Evolutionary conservation across 2,329 filamentous ascomycete genomes (phyloP), one percentile per base, ranked within the genome.

Genomic region (Sporothrix schenckii): DNA sequence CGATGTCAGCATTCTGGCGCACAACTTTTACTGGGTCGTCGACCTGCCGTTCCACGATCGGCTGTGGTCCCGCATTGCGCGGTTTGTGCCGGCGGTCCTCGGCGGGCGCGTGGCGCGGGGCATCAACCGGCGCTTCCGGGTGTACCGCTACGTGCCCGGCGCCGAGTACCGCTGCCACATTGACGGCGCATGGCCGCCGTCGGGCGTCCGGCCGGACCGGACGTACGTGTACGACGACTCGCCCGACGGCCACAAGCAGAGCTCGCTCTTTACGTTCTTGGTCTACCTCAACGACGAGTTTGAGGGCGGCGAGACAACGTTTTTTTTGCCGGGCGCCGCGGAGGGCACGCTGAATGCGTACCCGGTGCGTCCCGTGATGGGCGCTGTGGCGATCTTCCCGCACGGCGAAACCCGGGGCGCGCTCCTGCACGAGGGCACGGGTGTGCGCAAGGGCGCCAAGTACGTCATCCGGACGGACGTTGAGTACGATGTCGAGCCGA

Each of bases 1-100:
- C 19, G 88, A 90, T 68, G 83, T 83, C 30, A 90, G 88, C 75
- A 84, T 91, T 61, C 78, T 91, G 0, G 89, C 89, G 0, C 89
- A 92, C 80, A 92, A 91, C 77, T 91, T 92, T 74, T 91, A 91
- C 80, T 92, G 89, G 89, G 82, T 92, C 10, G 83, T 88, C 14
- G 89, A 92, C 74, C 81, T 82, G 27, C 81, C 83, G 0, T 91
- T 91, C 77, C 86, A 89, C 75, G 84, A 89, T 70, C 83, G 80
- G 16, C 81, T 92, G 1, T 92, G 89, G 89, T 78, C 80, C 0
- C 84, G 89, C 16, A 85, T 92, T 2, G 79, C 83, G 2, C 79
- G 83, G 0, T 88, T 87, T 63, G 84, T 92, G 0, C 89, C 90
- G 0, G 76, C 80, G 0, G 78, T 79, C 0, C 80, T 90, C 0